phyloP scores from a whole-genome alignment of 331 rosid species.

The Stylosanthes scabra region DNA sequence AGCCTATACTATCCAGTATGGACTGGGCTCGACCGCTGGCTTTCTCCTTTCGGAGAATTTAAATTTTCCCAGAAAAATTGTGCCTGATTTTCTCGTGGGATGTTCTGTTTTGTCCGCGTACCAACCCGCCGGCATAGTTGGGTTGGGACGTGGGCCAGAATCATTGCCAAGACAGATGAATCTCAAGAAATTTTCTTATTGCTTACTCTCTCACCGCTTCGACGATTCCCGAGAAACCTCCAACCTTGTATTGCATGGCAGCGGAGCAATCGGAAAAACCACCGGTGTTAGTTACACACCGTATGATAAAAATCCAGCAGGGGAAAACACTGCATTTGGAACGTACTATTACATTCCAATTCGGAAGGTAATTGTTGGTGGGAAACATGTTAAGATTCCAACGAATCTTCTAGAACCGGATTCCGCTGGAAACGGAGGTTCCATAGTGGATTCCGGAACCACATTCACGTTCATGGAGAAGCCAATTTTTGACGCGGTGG shows the following conservation, averaged over 20 bases:
- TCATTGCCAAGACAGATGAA: slow-evolving; percentile 75
- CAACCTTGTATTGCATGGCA: slow-evolving; percentile 53
- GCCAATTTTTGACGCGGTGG: slow-evolving; percentile 58
- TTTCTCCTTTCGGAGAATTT: slow-evolving; percentile 63
- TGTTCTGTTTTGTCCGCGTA: slow-evolving; percentile 69
- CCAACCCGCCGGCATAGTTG: slow-evolving; percentile 78
- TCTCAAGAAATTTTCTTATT: slow-evolving; percentile 69
- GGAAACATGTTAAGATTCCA: slow-evolving; percentile 53
- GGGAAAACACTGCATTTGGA: slow-evolving; percentile 39
- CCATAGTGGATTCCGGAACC: slow-evolving; percentile 80
- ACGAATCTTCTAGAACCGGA: slow-evolving; percentile 56
- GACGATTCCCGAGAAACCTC: slow-evolving; percentile 58
- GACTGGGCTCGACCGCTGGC: slow-evolving; percentile 75
- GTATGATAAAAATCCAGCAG: slow-evolving; percentile 55
- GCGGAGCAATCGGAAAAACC: slow-evolving; percentile 22
- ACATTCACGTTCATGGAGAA: slow-evolving; percentile 79
- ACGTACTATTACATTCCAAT: slow-evolving; percentile 63
- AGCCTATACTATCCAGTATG: slow-evolving; percentile 60
- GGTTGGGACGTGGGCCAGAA: slow-evolving; percentile 74
- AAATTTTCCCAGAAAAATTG: slow-evolving; percentile 45
- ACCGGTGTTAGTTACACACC: slow-evolving; percentile 59
- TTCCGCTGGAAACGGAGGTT: slow-evolving; percentile 63
- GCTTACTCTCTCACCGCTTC: slow-evolving; percentile 59
- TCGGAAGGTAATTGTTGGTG: slow-evolving; percentile 62
- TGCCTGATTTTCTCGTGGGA: slow-evolving; percentile 60